Evolutionary conservation across 331 rosid species (phyloP), one percentile per base, ranked within the genome.

Genomic region (Quercus lobata): DNA sequence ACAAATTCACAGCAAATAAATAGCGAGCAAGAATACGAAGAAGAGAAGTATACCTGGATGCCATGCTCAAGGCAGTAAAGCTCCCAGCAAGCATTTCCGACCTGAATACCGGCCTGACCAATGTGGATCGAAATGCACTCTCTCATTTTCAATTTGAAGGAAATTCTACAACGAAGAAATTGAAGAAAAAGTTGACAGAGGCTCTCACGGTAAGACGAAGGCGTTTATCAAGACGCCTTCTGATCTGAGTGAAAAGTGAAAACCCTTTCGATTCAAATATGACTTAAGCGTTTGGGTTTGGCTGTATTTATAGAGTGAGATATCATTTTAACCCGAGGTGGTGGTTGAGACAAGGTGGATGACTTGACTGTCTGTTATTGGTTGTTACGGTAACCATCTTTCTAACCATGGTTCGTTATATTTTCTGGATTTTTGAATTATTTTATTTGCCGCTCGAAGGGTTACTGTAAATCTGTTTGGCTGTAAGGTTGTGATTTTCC

Each of bases 41-140:
- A 10, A 15, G 34, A 35, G 34, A 34, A 1, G 29, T 46, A 56
- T 69, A 94, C 98, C 82, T 90, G 97, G 76, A 94, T 88, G 53
- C 98, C 98, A 69, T 94, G 98, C 86, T 93, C 98, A 16, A 93
- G 97, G 58, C 98, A 93, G 89, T 93, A 93, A 80, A 93, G 98
- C 86, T 93, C 98, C 98, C 98, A 94, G 89, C 98, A 94, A 44
- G 98, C 91, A 84, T 94, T 94, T 82, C 98, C 98, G 80, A 94
- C 98, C 94, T 94, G 98, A 32, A 94, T 94, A 80, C 98, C 98
- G 69, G 98, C 98, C 92, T 94, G 98, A 57, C 98, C 98, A 73
- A 94, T 94, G 98, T 94, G 98, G 77, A 94, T 68, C 16, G 98
- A 94, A 54, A 94, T 94, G 92, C 98, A 94, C 93, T 94, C 98